These are phyloP conservation scores for Spiromastix sp. DNA, from an alignment of 2,329 filamentous ascomycete genomes.

Conservation along the genomic window DNA sequence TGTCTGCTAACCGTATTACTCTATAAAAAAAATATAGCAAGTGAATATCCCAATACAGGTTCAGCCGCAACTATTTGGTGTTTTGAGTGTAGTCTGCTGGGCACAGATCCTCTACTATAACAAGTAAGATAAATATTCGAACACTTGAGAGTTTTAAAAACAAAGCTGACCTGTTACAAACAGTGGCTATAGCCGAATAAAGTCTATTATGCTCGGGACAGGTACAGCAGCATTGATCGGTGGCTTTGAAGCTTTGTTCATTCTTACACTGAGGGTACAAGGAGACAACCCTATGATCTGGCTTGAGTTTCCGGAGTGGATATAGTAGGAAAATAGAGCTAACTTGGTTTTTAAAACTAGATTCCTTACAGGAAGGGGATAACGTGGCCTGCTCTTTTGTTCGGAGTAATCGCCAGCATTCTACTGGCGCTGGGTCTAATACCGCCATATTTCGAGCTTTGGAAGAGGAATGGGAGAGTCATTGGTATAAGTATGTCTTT, in stretches of 20 bases:
- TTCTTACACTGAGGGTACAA: slow-evolving; percentile 46
- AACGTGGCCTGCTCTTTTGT: slow-evolving; percentile 43
- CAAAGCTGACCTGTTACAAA: no score
- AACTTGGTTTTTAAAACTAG: slow-evolving; percentile 24
- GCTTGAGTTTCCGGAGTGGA: no score
- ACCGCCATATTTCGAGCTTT: slow-evolving; percentile 52
- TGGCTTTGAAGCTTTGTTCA: slow-evolving; percentile 45
- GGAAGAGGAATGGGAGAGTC: slow-evolving; percentile 51
- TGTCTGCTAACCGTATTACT: background rate
- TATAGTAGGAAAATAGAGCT: no score
- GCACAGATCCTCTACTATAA: slow-evolving; percentile 43
- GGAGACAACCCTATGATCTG: no score
- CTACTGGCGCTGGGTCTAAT: slow-evolving; percentile 48
- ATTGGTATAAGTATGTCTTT: slow-evolving; percentile 45
- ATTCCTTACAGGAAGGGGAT: slow-evolving; percentile 46
- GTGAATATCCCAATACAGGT: slow-evolving; percentile 46
- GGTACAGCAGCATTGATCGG: slow-evolving; percentile 37
- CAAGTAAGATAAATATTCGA: slow-evolving; percentile 35
- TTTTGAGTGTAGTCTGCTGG: slow-evolving; percentile 41
- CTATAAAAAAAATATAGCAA: slow-evolving; percentile 26
- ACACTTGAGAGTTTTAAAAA: no score
- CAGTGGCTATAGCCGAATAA: slow-evolving; percentile 34
- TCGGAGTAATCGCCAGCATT: slow-evolving; percentile 49
- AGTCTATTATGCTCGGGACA: slow-evolving; percentile 33
- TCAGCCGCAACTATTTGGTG: slow-evolving; percentile 44